Evolutionary conservation across 106 monocot species (phyloP), one percentile per base, ranked within the genome.

Genomic region (Dendrobium catenatum): DNA sequence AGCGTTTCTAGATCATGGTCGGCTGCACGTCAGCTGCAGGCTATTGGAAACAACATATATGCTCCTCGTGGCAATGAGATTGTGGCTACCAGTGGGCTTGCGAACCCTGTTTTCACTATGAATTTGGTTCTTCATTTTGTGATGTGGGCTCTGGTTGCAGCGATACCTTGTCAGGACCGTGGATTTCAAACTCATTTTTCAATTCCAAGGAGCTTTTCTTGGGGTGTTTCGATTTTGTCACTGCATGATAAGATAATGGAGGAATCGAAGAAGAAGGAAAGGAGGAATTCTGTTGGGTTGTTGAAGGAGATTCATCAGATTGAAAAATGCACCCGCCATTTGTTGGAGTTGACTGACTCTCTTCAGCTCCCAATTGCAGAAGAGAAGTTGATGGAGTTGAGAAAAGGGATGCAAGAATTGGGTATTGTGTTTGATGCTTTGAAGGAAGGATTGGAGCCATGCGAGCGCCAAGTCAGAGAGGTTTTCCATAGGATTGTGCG

Each of bases 201-300:
- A 0, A 73, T 86, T 8, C 92, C 93, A 16, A 80, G 87, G 7
- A 84, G 41, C 74, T 90, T 88, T 78, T 17, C 72, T 1, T 93
- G 93, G 90, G 90, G 85, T 2, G 78, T 68, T 27, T 59, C 86
- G 5, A 6, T 93, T 22, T 44, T 77, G 19, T 85, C 83, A 0
- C 59, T 93, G 20, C 86, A 88, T 22, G 93, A 93, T 18, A 74
- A 49, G 55, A 88, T 93, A 27, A 1, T 90, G 9, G 93, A 93
- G 49, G 93, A 93, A 80, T 88, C 86, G 22, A 93, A 88, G 87
- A 87, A 70, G 85, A 88, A 82, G 87, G 93, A 90, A n/a, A 83
- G 84, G 83, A 90, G 80, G 80, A 85, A 85, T 41, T 85, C 88
- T 9, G 72, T 33, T 42, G 93, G 88, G 47, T 47, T 93, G 81